Percentiles rank a stretch among this genome's conserved stretches.
Evolutionary conservation across 78 protist species (phyloP).

Genomic region (Dictyostelium firmibasis): DNA sequence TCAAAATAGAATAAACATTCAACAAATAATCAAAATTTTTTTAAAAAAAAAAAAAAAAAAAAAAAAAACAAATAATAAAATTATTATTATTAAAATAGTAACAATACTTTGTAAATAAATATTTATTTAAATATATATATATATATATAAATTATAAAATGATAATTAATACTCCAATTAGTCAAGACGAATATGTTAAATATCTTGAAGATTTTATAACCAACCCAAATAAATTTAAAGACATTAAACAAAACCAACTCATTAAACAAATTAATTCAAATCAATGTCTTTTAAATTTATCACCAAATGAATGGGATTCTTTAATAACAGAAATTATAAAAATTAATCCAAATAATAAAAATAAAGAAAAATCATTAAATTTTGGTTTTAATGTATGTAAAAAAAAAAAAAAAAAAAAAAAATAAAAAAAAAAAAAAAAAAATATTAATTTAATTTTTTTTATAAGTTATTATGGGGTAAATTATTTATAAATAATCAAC

Average conservation of each 20-base stretch:
- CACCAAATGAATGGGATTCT: not conserved
- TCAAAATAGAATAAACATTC: not conserved
- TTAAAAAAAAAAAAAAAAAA: not conserved
- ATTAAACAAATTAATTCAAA: not conserved
- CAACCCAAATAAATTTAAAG: not conserved
- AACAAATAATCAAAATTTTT: not conserved
- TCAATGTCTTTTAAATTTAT: not conserved
- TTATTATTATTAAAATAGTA: not conserved
- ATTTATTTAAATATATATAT: not conserved
- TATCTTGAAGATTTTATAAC: not conserved
- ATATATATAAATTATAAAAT: not conserved
- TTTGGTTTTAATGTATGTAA: constrained; percentile 7
- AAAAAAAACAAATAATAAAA: too few species aligned
- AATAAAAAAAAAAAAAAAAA: not conserved
- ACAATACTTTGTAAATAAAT: not conserved
- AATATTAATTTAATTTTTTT: not conserved
- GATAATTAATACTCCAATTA: not conserved
- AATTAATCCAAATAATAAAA: not conserved
- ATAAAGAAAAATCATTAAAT: not conserved
- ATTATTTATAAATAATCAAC: not conserved
- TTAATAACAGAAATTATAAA: not conserved
- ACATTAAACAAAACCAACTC: not conserved
- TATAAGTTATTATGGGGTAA: not conserved
- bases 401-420: not conserved
- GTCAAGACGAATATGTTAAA: not conserved